Evolutionary conservation across 768 basidiomycete species (phyloP), one percentile per base, ranked within the genome.

Genomic region (Neoboletus brunneissimus): DNA sequence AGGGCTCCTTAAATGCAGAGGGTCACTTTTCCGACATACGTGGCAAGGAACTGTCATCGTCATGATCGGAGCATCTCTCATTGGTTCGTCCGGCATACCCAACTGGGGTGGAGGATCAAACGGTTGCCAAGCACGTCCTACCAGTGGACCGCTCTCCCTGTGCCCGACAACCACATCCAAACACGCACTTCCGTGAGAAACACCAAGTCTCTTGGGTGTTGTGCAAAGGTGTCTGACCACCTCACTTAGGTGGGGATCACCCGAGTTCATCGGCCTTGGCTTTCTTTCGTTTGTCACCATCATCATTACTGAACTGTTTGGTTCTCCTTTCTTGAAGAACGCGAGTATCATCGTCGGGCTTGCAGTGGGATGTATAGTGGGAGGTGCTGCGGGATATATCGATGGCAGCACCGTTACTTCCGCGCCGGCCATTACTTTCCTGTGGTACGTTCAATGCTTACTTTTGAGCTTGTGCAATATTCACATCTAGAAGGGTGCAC

Each of bases 81-180:
- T 94, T 49, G 90, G 89, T 40, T 72, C 77, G 1, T 88, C 86
- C 8, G 91, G 91, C 4, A 82, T 88, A 43, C 79, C 80, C 11
- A 85, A 91, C 70, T 94, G 91, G 91, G 91, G 86, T 42, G 91
- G 91, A 32, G 91, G 91, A 16, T 85, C 87, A 8, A 91, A 89
- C 58, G 79, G 79, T 56, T 94, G 91, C 67, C 73, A 77, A 46
- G 57, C 57, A 5, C 78, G 83, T n/a, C 89, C 88, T 1, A 73
- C 74, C 3, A 80, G 77, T 8, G 88, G 89, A 2, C 79, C 87
- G 53, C 92, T 88, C 68, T 68, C 75, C 55, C 75, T 90, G 2
- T 94, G 91, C 62, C 91, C 89, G 0, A 85, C 80, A 13, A 88
- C 85, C 46, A 71, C 73, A 31, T 88, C 89, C 9, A 89, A 89